Base-by-base conservation (phyloP, 1,284 basidiomycete species). In the Ustilago nuda region DNA sequence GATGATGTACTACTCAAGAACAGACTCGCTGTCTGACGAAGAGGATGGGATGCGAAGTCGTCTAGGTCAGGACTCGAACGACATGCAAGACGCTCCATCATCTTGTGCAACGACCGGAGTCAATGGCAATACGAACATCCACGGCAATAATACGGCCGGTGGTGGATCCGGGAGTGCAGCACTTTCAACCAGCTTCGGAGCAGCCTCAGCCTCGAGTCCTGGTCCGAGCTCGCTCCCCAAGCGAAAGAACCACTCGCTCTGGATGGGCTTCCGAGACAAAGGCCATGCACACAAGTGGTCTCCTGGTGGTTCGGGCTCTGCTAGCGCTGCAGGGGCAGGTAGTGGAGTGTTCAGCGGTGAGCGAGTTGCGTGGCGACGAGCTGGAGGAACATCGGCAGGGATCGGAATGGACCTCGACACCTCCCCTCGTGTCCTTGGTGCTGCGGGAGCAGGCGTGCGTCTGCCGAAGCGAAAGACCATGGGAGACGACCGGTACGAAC, bases 401-500 rank as follows among this genome's bases (percentile, higher is more conserved):
- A 57, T 43, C 41, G 62, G 62, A 13, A 76, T 76, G 73, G 73
- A 76, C 23, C 19, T 77, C 8, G 75, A 68, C 39, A 74, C 71
- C 0, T 73, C 71, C 0, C 71, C 66, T 45, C 70, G 70, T 13
- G 58, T 72, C 2, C 51, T 63, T 30, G 60, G 56, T 9, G 60
- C 62, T 11, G 45, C 56, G 12, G 54, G 61, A 6, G 53, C 52
- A 7, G 57, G 35, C 30, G 61, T 61, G 5, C 73, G 73, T 1
- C 43, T 76, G 1, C 56, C 69, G 6, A 78, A 78, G 56, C 57
- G 76, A 13, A 80, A 78, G 55, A 75, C 73, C 39, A 61, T 66
- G 60, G 74, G 68, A 0, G 68, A 78, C 9, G 78, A 80, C 15
- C 36, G 78, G 4, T 80, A 73, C 58, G 78, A 76, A 27, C 78